Evolutionary conservation across 441 rosid species (phyloP), one percentile per base, ranked within the genome.

Genomic region (Raphanus hybrid): DNA sequence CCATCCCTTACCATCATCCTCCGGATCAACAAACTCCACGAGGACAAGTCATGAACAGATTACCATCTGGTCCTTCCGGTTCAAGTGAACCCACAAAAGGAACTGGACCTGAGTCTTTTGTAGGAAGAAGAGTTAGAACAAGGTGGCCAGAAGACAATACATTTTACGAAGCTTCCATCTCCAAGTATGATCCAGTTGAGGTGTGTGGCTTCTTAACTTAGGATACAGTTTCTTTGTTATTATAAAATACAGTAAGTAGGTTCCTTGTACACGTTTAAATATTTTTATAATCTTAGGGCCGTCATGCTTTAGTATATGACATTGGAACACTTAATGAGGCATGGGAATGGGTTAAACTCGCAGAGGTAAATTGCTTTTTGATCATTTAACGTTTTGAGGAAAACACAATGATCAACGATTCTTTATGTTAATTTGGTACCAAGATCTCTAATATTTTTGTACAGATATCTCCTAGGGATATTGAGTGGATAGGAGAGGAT

Each of bases 61-160:
- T 74, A 48, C 71, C 91, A 57, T 74, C 85, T 12, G 86, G 83
- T 77, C 79, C 85, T 75, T 72, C 84, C 63, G 76, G 74, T 72
- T 70, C 76, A 64, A 80, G 77, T 82, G 90, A 77, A 69, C 85
- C 86, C 41, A 48, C 85, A 67, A 83, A 85, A 26, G 84, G 83
- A 64, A 78, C 80, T 60, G 80, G 80, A 7, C 82, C 82, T 69
- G 85, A 86, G 59, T 78, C 82, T 67, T 78, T 83, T 68, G 26
- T 89, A 48, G 90, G 93, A 54, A 85, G 71, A 86, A 82, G 88
- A 83, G 91, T 87, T 65, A 83, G 82, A 84, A 89, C 87, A 39
- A 85, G 85, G 43, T 89, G 93, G 93, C 93, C 93, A 27, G 89
- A 86, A 66, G 93, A 89, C 84, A 87, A 89, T 76, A 86, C 84